phyloP scores from a whole-genome alignment of 2,329 filamentous ascomycete genomes.

The Pseudocercospora macadamiae region DNA sequence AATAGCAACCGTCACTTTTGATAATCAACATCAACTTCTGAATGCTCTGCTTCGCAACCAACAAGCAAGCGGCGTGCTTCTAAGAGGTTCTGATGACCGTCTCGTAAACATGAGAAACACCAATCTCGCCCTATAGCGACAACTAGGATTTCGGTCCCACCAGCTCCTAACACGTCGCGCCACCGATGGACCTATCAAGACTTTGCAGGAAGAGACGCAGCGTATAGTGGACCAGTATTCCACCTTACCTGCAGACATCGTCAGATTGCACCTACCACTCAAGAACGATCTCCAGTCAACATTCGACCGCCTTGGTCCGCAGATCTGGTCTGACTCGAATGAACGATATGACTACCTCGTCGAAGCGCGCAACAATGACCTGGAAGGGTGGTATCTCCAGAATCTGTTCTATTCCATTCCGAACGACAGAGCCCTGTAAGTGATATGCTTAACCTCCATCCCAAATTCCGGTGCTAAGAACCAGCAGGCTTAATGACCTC shows the following conservation, averaged over 20 bases:
- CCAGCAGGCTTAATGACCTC: background rate
- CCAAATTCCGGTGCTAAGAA: background rate
- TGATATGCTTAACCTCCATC: background rate
- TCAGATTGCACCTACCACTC: background rate
- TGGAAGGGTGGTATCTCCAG: background rate
- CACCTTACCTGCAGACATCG: background rate
- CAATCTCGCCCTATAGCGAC: background rate
- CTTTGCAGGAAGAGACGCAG: background rate
- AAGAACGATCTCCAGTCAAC: background rate
- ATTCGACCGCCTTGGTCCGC: background rate
- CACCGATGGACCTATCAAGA: background rate
- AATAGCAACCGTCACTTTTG: no score
- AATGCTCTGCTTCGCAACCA: no score
- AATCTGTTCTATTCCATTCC: background rate
- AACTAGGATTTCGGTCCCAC: background rate
- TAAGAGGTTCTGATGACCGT: no score
- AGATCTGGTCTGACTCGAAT: background rate
- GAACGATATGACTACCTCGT: background rate
- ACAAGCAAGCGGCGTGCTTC: no score
- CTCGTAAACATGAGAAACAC: no score
- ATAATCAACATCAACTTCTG: no score
- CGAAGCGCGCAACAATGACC: background rate
- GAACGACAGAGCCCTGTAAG: background rate
- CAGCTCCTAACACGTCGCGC: background rate
- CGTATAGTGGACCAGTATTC: background rate